Evolutionary conservation across 164 flowering plant species (phyloP).

Genomic region (Warburgia ugandensis): DNA sequence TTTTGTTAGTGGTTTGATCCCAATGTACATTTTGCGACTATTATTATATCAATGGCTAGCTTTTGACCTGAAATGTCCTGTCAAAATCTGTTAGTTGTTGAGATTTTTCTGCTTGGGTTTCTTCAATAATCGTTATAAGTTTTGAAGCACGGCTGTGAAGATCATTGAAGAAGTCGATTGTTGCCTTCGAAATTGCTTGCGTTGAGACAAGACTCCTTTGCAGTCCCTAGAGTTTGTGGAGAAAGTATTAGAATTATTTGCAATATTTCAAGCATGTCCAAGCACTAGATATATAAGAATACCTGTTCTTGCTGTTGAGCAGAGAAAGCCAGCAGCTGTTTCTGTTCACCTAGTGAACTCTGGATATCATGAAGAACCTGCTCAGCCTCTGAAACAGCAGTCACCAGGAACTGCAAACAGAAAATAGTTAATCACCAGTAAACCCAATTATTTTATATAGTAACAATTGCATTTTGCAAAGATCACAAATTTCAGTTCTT

Average conservation of each 20-base stretch:
- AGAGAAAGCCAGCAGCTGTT: conserved; percentile 38
- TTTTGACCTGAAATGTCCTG: conserved; percentile 51
- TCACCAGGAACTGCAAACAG: conserved; percentile 44
- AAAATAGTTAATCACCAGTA: background rate
- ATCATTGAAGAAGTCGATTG: conserved; percentile 42
- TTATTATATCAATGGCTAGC: background rate
- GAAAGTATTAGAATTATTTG: too few relatives aligned
- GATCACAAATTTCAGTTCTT: conserved; percentile 10
- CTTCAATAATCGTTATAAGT: conserved; percentile 36
- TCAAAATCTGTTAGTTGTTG: conserved; percentile 41
- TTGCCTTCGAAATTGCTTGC: conserved; percentile 53
- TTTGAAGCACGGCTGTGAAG: conserved; percentile 38
- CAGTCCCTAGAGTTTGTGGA: conserved; percentile 56
- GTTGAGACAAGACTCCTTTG: conserved; percentile 49
- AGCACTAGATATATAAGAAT: background rate
- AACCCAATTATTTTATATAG: background rate
- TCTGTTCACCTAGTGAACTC: conserved; percentile 47
- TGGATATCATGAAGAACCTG: conserved; percentile 47
- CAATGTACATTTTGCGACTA: background rate
- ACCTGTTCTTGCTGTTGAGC: conserved; percentile 66
- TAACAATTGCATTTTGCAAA: background rate
- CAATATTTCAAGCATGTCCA: too few relatives aligned
- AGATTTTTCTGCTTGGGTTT: conserved; percentile 33
- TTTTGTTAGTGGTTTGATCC: conserved; percentile 1
- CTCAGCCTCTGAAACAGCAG: conserved; percentile 45